Base-by-base conservation (phyloP, 805 yeast species). In the Saccharomycopsis guyanensis region DNA sequence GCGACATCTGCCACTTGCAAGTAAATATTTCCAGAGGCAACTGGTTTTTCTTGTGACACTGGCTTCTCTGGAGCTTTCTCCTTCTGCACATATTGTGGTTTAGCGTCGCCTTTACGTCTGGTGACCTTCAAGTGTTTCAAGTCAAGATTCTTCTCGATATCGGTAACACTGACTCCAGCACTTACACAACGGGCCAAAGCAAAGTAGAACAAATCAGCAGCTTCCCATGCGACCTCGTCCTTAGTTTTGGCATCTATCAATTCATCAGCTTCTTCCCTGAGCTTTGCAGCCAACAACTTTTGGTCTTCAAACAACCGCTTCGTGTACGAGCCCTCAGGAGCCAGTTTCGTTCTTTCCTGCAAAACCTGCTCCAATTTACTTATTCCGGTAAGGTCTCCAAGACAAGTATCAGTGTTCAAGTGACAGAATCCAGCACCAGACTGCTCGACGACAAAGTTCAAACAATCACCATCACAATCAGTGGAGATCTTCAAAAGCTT, bases 231-330 rank as follows among this genome's bases (percentile, higher is more conserved):
- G 45, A 87, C 75, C 47, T 91, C 82, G 1, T 73, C 75, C 56
- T 72, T 72, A 4, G 69, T 58, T 32, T 70, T 71, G 15, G 98
- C 97, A 49, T 88, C 96, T 27, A 88, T 78, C 52, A 93, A 75
- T 65, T 93, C 98, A 58, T 91, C 97, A 38, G 96, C 94, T 66
- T 93, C 98, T 67, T 93, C 98, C 63, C 80, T 78, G 66, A 93
- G 82, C 70, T 93, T 86, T 22, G 97, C 96, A 47, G 73, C 69
- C 55, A 93, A 72, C 43, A 93, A 70, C 22, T 70, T 72, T 35
- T 77, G 78, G 65, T 93, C 97, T 43, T 76, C 72, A 59, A 91
- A 88, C 52, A 93, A 69, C 53, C 98, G 75, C 59, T 82, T 79
- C 13, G 98, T 91, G 68, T 93, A 93, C n/a, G 97, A 89, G 1